Evolutionary conservation across 164 flowering plant species (phyloP), one percentile per base, ranked within the genome.

Genomic region (Piper longum): DNA sequence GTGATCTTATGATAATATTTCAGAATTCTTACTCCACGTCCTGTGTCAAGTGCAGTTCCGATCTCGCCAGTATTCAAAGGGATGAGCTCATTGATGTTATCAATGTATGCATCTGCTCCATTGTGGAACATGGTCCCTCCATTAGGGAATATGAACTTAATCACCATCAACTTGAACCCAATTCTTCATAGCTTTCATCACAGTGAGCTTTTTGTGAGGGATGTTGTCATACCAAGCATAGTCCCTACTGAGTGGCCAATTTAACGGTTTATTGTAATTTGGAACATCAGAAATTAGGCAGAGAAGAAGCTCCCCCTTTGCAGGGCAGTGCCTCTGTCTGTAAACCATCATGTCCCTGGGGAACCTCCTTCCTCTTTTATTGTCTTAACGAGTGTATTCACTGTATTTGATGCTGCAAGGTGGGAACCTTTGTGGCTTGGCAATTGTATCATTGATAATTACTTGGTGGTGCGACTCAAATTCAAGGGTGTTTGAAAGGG

Each of bases 51-150:
- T 14, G 99, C 99, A 45, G 97, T 93, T 57, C 99, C 79, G 68
- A 93, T 83, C 17, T 59, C 64, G 57, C 99, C 97, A 54, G 56
- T 70, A 8, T 81, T 81, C 6, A 93, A 85, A 66, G 97, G 86
- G 64, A 93, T 82, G 63, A 90, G 93, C 54, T 74, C 69, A 62
- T 71, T 76, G 11, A 93, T 85, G 54, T 93, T 92, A 76, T 93
- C 97, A 19, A 93, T 90, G 59, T 93, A 93, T 9, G 91, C 91
- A 77, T 87, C 96, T 43, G 96, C 99, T 41, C 99, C 99, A 18
- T 78, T 88, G 0, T 96, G 97, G 62, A 93, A 93, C 95, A 85
- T 88, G 61, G 99, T 93, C 48, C 97, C 99, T 43, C 99, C 99
- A 0, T 97, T 96, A 0, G 97, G 99, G 68, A 93, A 93, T 62